A percentile compares a stretch with the other conserved stretches of the same genome.
Conservation (phyloP, 106 monocot species). For the Dioscorea dumetorum region DNA sequence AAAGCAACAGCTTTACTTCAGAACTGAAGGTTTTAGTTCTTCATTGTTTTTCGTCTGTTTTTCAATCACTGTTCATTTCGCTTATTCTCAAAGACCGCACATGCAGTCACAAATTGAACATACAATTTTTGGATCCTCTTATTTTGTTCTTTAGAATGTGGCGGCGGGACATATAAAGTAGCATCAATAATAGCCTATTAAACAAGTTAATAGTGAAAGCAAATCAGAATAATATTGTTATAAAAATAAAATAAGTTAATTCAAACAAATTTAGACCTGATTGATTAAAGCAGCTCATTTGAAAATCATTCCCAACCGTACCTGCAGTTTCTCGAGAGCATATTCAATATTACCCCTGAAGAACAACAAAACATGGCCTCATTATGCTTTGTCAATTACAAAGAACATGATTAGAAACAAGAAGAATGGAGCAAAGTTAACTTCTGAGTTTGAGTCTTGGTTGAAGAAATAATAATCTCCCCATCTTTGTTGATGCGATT, state of each 20-base stretch:
- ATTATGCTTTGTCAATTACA: constrained; percentile 1
- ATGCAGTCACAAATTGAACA: constrained; percentile 2
- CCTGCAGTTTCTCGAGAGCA: constrained; percentile 93
- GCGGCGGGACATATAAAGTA: constrained; percentile 91
- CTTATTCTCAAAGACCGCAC: neutral
- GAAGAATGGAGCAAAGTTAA: constrained; percentile 20
- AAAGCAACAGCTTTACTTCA: too few species aligned
- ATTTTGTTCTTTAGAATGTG: constrained; percentile 96
- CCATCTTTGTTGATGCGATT: constrained; percentile 95
- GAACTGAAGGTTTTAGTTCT: too few species aligned
- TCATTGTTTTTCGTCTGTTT: too few species aligned
- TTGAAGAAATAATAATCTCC: constrained; percentile 92
- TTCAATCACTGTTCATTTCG: too few species aligned
- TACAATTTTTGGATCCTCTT: constrained; percentile 91
- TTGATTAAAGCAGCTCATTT: neutral
- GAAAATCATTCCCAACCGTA: constrained; percentile 1
- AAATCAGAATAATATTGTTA: neutral
- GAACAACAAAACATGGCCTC: constrained; percentile 8
- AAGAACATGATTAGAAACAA: constrained; percentile 7
- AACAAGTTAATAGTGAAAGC: neutral
- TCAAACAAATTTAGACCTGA: neutral
- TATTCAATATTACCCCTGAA: constrained; percentile 91
- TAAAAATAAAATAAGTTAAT: neutral
- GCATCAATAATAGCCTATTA: constrained; percentile 85
- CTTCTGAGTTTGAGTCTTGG: constrained; percentile 95